Evolutionary conservation across 345 rosid species (phyloP).

Genomic region (Microcos paniculata): DNA sequence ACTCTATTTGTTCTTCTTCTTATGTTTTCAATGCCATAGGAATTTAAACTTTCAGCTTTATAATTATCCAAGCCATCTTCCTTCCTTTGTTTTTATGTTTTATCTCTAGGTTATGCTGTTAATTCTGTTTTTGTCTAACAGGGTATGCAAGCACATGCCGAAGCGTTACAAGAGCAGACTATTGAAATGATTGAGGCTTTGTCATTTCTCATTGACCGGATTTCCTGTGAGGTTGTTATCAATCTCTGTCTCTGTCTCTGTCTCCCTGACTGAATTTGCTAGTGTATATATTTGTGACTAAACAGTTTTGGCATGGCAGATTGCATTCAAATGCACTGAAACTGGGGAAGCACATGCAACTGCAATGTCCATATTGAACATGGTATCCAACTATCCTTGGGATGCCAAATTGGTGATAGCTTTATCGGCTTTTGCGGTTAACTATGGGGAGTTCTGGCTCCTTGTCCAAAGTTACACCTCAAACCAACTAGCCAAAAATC

Average conservation of each 20-base stretch:
- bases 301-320: constrained; percentile 35
- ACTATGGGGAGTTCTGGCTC: constrained; percentile 82
- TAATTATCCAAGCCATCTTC: neutral
- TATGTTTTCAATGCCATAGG: too few relatives aligned
- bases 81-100: neutral
- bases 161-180: constrained; percentile 41
- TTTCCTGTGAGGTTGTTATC: constrained; percentile 56
- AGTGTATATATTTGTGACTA: neutral
- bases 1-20: neutral
- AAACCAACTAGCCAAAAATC: constrained; percentile 74
- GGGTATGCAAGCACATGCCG: constrained; percentile 17
- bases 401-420: constrained; percentile 75
- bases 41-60: neutral
- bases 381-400: constrained; percentile 63
- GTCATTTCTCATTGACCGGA: constrained; percentile 58
- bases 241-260: neutral
- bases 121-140: constrained; percentile 4
- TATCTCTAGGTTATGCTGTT: constrained; percentile 9
- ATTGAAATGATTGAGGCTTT: constrained; percentile 38
- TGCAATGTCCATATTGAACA: constrained; percentile 49
- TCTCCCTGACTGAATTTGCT: neutral
- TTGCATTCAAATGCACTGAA: constrained; percentile 56
- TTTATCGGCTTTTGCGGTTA: constrained; percentile 77
- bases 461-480: constrained; percentile 61
- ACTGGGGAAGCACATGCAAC: constrained; percentile 62